phyloP scores from a whole-genome alignment of 2,329 filamentous ascomycete species.

The Blastomyces gilchristii region DNA sequence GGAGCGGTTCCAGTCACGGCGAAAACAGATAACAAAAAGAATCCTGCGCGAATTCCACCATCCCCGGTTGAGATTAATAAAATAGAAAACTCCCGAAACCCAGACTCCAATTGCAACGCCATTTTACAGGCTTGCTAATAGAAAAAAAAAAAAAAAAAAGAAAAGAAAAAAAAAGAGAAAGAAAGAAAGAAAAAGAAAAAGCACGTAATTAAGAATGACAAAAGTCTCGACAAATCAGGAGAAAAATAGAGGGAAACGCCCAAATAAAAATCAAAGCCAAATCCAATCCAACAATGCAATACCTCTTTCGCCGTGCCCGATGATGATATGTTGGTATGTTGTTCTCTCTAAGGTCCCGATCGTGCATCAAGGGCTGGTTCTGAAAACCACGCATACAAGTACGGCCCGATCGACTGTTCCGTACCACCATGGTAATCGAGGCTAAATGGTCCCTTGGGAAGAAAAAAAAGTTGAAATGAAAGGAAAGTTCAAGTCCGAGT shows the following conservation, averaged over 20 bases:
- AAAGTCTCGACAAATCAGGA: neutral
- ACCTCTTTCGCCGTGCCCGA: conserved; percentile 1
- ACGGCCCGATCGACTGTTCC: neutral
- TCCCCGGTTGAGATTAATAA: neutral
- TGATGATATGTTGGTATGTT: neutral
- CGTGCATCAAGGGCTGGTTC: neutral
- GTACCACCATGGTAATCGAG: neutral
- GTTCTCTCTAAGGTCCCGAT: neutral
- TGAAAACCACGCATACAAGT: neutral
- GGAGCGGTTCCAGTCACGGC: no score
- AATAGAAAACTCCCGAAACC: neutral
- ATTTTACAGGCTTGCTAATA: neutral
- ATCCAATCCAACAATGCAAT: neutral
- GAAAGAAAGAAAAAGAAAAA: neutral
- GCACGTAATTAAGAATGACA: neutral
- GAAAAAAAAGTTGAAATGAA: neutral
- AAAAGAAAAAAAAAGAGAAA: no score
- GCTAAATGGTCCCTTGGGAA: neutral
- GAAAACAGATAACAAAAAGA: neutral
- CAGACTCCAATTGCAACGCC: neutral
- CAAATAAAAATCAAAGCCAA: neutral
- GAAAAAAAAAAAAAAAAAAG: neutral
- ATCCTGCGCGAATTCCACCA: neutral
- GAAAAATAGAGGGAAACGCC: neutral
- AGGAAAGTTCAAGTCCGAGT: neutral